phyloP scores from a whole-genome alignment of 148 eudicot species.

The Chenopodium berlandieri region DNA sequence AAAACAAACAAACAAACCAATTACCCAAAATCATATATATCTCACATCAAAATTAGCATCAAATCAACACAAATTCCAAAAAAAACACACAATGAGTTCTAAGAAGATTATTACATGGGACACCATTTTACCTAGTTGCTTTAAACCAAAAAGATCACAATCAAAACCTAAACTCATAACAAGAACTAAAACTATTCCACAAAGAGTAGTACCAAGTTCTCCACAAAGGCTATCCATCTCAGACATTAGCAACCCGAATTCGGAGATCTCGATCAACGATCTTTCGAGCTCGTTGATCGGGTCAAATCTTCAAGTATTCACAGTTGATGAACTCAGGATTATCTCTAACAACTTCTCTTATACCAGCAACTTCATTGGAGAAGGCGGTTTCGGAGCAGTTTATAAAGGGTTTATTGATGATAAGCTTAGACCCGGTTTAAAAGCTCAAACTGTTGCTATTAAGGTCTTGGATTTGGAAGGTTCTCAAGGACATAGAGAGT shows the following conservation, averaged over 20 bases:
- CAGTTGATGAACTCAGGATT: conserved; percentile 52
- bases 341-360: conserved; percentile 63
- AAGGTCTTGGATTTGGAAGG: conserved; percentile 82
- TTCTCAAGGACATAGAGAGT: conserved; percentile 76
- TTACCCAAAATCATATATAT: neutral
- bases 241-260: conserved; percentile 55
- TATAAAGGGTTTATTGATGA: conserved; percentile 81
- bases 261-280: conserved; percentile 49
- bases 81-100: conserved; percentile 8
- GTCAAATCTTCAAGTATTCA: conserved; percentile 63
- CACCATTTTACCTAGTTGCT: conserved; percentile 39
- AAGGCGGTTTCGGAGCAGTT: conserved; percentile 93
- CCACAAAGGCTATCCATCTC: conserved; percentile 56
- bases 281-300: conserved; percentile 60
- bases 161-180: conserved; percentile 11
- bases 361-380: conserved; percentile 66
- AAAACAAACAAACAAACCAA: neutral
- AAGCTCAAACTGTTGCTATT: conserved; percentile 82
- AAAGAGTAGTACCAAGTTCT: conserved; percentile 28
- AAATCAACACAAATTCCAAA: neutral
- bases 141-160: conserved; percentile 28
- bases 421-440: conserved; percentile 52
- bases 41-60: neutral
- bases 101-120: conserved; percentile 34
- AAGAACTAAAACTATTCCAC: conserved; percentile 6